A percentile compares a stretch with the other conserved stretches of the same genome.
phyloP scores from a whole-genome alignment of 2,329 filamentous ascomycete species.

The Drechslerella stenobrocha region DNA sequence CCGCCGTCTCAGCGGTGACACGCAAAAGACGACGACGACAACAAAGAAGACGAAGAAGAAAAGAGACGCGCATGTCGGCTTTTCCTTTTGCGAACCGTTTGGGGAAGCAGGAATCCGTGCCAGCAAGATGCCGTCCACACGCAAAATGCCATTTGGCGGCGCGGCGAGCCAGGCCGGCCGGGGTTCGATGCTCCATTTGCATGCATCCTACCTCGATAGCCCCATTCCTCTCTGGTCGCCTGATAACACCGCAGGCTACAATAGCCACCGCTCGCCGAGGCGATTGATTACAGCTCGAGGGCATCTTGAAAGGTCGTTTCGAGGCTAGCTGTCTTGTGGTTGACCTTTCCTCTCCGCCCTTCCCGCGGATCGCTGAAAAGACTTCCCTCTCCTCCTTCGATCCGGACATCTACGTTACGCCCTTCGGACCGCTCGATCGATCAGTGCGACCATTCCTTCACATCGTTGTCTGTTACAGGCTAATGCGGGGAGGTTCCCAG shows the following conservation, averaged over 20 bases:
- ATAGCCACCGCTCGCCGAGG: conserved; percentile 2
- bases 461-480: not conserved
- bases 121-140: conserved; percentile 25
- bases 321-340: too few species aligned
- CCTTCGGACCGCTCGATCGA: not conserved
- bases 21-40: not conserved
- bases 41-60: not conserved
- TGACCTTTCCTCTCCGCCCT: not conserved
- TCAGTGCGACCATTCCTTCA: not conserved
- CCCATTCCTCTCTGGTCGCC: conserved; percentile 30
- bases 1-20: not conserved
- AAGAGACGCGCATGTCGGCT: conserved; percentile 9
- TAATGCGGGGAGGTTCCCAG: not conserved
- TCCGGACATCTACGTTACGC: not conserved
- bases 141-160: conserved; percentile 43
- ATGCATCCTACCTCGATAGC: conserved; percentile 32
- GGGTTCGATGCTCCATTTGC: conserved; percentile 17
- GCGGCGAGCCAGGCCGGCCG: conserved; percentile 20
- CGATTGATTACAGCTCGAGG: not conserved
- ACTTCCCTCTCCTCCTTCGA: too few species aligned
- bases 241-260: conserved; percentile 37
- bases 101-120: conserved; percentile 15
- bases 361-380: not conserved
- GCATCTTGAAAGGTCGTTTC: not conserved
- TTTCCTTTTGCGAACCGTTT: conserved; percentile 18